These are phyloP conservation scores for Podospora pseudoanserina DNA, from an alignment of 495 filamentous ascomycete genomes.

Conservation along the genomic window DNA sequence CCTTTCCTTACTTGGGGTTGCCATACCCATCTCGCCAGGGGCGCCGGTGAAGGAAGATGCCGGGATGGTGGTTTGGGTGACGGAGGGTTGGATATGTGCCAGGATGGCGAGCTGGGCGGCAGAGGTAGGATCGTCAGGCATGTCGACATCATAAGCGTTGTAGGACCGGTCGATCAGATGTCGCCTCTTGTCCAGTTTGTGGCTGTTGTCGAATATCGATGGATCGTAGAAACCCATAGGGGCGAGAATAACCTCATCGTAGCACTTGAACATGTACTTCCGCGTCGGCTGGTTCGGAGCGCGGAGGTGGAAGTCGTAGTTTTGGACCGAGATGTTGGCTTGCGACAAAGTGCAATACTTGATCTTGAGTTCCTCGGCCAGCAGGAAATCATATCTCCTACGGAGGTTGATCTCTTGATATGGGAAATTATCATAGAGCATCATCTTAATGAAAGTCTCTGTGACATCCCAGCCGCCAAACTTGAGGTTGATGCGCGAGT, in stretches of 20 bases:
- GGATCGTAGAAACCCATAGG: constrained; percentile 90
- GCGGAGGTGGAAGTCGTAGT: constrained; percentile 82
- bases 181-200: constrained; percentile 73
- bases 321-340: constrained; percentile 73
- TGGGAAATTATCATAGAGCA: constrained; percentile 91
- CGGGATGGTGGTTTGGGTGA: constrained; percentile 35
- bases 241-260: constrained; percentile 88
- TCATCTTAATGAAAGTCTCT: constrained; percentile 92
- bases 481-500: constrained; percentile 88
- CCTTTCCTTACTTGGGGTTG: constrained; percentile 54
- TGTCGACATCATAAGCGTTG: constrained; percentile 82
- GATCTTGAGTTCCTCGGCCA: constrained; percentile 92
- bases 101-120: constrained; percentile 78
- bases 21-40: constrained; percentile 32
- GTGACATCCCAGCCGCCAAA: constrained; percentile 91
- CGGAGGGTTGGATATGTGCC: constrained; percentile 60
- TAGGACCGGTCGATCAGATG: constrained; percentile 78
- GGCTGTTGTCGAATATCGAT: constrained; percentile 71
- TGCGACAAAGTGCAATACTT: constrained; percentile 85
- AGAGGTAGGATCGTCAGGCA: constrained; percentile 84
- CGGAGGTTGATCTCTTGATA: constrained; percentile 90
- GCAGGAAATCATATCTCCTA: constrained; percentile 83
- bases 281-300: constrained; percentile 81
- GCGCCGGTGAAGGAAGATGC: constrained; percentile 31
- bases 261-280: constrained; percentile 91